Percentiles rank a stretch among this genome's conserved stretches.
These are phyloP conservation scores for Penicillium egyptiacum DNA, from an alignment of 495 filamentous ascomycete genomes.

Conservation along the genomic window DNA sequence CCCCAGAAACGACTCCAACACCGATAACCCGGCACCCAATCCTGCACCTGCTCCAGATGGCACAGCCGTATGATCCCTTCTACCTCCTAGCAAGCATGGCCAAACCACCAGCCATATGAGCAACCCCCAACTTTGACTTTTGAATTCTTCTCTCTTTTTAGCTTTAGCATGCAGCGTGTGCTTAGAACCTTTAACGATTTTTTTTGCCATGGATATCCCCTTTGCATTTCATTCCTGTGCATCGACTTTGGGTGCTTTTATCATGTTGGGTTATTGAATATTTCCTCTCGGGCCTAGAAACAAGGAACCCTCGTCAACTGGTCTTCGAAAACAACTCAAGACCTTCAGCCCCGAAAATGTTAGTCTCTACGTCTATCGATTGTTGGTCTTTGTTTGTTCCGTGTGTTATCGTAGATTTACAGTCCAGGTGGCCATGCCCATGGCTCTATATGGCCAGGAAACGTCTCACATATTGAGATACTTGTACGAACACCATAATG, in stretches of 20 bases:
- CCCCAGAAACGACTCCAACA: conserved; percentile 14
- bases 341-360: neutral
- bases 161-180: conserved; percentile 43
- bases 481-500: neutral
- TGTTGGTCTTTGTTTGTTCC: neutral
- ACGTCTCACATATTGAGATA: neutral
- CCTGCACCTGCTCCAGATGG: conserved; percentile 23
- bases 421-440: neutral
- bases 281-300: conserved; percentile 15
- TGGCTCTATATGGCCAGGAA: neutral
- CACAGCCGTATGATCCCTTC: conserved; percentile 22
- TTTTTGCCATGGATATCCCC: conserved; percentile 39
- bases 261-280: conserved; percentile 11
- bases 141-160: conserved; percentile 20
- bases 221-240: conserved; percentile 24
- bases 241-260: conserved; percentile 10
- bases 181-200: conserved; percentile 34
- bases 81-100: conserved; percentile 4
- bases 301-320: neutral
- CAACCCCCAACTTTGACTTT: conserved; percentile 6
- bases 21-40: conserved; percentile 9
- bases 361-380: neutral
- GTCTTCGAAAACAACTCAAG: neutral
- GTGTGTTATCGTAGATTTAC: neutral
- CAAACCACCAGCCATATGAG: neutral